Evolutionary conservation across 2,329 filamentous ascomycete genomes (phyloP).

Genomic region (Neofusicoccum laricinum): DNA sequence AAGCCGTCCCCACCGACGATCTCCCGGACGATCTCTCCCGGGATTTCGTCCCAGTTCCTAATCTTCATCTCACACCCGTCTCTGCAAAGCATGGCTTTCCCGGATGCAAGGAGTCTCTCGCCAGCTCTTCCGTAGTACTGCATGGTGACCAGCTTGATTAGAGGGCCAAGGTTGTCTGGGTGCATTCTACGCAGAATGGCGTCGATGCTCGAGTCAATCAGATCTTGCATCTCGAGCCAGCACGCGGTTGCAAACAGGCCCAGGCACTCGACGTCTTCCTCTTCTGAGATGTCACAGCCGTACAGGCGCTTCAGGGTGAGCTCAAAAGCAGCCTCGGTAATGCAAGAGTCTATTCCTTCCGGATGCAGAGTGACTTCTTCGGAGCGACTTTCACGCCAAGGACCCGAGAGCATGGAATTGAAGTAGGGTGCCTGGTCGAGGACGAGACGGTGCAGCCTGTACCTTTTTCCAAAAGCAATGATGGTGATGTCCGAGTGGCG

Average conservation of each 20-base stretch:
- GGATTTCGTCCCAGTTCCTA: constrained; percentile 56
- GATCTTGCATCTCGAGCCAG: constrained; percentile 58
- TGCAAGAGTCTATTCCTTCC: constrained; percentile 53
- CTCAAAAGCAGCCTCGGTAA: constrained; percentile 53
- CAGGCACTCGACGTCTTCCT: constrained; percentile 52
- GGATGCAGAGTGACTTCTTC: constrained; percentile 53
- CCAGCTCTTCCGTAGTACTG: constrained; percentile 57
- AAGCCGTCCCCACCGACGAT: constrained; percentile 59
- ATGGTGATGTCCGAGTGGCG: constrained; percentile 55
- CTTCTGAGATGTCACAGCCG: constrained; percentile 46
- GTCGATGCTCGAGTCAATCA: constrained; percentile 53
- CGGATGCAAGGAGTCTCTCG: constrained; percentile 54
- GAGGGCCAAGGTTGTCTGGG: constrained; percentile 45
- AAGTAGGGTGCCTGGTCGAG: constrained; percentile 58
- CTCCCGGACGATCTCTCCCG: constrained; percentile 56
- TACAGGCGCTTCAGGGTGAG: constrained; percentile 55
- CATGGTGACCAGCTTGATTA: constrained; percentile 53
- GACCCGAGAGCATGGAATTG: constrained; percentile 51
- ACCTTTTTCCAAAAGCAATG: constrained; percentile 51
- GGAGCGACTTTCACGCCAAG: constrained; percentile 54
- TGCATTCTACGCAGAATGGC: constrained; percentile 56
- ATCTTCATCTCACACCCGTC: constrained; percentile 57
- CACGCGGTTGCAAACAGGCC: constrained; percentile 56
- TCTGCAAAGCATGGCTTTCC: constrained; percentile 58
- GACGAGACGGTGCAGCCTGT: constrained; percentile 53